These are phyloP conservation scores for Aspergillus ibericus DNA, from an alignment of 2,329 filamentous ascomycete genomes.

Conservation along the genomic window DNA sequence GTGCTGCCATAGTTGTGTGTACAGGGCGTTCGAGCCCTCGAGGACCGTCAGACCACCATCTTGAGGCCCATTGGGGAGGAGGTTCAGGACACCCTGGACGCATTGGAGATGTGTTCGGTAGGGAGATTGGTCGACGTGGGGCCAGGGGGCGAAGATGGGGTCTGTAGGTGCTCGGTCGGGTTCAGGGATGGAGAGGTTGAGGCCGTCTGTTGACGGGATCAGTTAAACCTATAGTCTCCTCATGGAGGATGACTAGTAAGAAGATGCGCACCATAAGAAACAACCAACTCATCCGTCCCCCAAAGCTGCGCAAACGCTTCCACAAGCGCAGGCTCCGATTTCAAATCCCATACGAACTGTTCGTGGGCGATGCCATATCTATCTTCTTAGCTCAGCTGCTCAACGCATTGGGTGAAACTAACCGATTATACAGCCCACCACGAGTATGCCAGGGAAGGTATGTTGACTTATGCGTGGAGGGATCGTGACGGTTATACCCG, in stretches of 20 bases:
- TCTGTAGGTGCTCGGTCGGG: background rate
- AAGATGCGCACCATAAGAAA: background rate
- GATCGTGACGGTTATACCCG: background rate
- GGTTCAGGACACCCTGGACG: background rate
- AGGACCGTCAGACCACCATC: background rate
- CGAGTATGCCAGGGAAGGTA: background rate
- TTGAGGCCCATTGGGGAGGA: background rate
- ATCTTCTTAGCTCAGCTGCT: background rate
- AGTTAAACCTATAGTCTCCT: background rate
- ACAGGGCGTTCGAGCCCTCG: background rate
- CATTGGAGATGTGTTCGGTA: background rate
- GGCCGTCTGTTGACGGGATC: background rate
- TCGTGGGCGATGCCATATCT: background rate
- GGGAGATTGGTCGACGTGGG: background rate
- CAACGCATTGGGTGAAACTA: background rate
- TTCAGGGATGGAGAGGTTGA: background rate
- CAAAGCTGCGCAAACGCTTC: background rate
- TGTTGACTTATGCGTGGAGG: background rate
- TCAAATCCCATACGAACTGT: slow-evolving; percentile 1
- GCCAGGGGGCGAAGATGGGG: background rate
- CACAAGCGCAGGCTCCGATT: background rate
- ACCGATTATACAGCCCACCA: background rate
- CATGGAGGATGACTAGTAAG: background rate
- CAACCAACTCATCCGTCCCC: background rate
- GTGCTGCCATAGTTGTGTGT: background rate